Evolutionary conservation across 2,329 filamentous ascomycete genomes (phyloP).

Genomic region (Penicillium sp.): DNA sequence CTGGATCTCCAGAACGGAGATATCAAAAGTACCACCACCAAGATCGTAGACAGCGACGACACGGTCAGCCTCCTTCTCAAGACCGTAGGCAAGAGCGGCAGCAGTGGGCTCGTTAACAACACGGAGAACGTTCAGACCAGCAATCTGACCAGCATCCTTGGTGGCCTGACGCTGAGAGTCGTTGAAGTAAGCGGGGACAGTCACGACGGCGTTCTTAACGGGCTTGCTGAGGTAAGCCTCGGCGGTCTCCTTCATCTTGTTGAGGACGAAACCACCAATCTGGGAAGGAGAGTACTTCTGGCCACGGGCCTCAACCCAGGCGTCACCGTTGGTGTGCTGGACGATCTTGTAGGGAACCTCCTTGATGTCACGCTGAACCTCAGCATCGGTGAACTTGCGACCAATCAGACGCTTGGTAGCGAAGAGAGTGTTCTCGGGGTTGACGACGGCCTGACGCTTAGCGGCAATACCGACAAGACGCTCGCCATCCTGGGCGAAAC

Average conservation of each 20-base stretch:
- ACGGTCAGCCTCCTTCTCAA: constrained; percentile 91
- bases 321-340: constrained; percentile 94
- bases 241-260: constrained; percentile 99
- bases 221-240: constrained; percentile 90
- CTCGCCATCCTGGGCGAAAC: constrained; percentile 94
- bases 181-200: constrained; percentile 98
- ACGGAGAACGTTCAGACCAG: constrained; percentile 94
- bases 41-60: constrained; percentile 96
- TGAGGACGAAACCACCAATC: constrained; percentile 92
- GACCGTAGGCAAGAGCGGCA: constrained; percentile 91
- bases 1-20: constrained; percentile 96
- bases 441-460: constrained; percentile 97
- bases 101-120: constrained; percentile 98
- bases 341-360: constrained; percentile 99
- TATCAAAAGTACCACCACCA: constrained; percentile 98
- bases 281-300: constrained; percentile 99
- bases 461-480: constrained; percentile 95
- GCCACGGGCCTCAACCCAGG: constrained; percentile 91
- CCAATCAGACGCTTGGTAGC: constrained; percentile 99
- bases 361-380: constrained; percentile 96
- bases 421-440: constrained; percentile 98
- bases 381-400: constrained; percentile 90
- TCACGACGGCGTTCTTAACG: constrained; percentile 95
- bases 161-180: constrained; percentile 97
- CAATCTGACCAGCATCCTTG: constrained; percentile 96